A percentile compares a stretch with the other conserved stretches of the same genome.
Evolutionary conservation across 441 rosid genomes (phyloP).

Genomic region (Gossypium davidsonii): DNA sequence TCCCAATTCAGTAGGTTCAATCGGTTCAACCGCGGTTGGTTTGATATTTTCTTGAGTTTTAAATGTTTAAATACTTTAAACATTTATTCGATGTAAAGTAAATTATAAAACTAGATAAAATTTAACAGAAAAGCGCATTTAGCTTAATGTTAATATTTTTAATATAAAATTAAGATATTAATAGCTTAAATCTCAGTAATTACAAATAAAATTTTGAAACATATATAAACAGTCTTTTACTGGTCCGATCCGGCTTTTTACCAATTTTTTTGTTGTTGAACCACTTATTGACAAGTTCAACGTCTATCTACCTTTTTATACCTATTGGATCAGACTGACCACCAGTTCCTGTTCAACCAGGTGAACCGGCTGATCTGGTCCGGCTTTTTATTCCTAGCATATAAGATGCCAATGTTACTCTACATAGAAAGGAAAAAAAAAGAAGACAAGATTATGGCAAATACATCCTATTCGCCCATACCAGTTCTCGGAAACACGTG

Average conservation of each 20-base stretch:
- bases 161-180: neutral
- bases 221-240: neutral
- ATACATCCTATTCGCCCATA: neutral
- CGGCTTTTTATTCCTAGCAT: neutral
- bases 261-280: neutral
- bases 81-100: neutral
- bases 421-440: no score
- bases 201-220: neutral
- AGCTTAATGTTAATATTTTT: neutral
- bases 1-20: no score
- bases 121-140: neutral
- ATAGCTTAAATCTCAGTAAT: neutral
- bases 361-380: neutral
- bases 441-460: neutral
- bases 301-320: neutral
- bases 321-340: neutral
- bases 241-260: neutral
- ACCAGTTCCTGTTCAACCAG: neutral
- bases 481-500: slow-evolving; percentile 25
- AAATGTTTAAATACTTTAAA: no score
- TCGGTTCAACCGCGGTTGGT: no score
- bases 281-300: neutral
- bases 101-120: neutral
- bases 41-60: no score
- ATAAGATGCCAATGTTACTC: no score